These are phyloP conservation scores for Haplographium delicatum DNA, from an alignment of 495 filamentous ascomycete genomes.

Conservation along the genomic window DNA sequence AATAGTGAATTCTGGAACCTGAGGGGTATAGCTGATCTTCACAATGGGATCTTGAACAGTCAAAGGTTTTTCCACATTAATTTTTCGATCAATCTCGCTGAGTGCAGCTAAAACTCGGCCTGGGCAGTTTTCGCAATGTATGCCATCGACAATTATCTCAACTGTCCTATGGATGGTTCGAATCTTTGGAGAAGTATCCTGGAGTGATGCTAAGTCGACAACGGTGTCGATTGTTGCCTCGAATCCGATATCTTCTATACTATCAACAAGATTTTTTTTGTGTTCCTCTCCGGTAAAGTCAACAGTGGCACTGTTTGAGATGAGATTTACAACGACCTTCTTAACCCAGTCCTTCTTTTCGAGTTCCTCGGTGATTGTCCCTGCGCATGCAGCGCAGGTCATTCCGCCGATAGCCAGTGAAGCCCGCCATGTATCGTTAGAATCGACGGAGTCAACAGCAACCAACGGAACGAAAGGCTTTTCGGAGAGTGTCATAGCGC, in stretches of 20 bases:
- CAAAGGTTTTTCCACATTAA: slow-evolving; percentile 39
- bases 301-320: slow-evolving; percentile 66
- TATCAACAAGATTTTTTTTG: slow-evolving; percentile 53
- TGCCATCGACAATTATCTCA: slow-evolving; percentile 67
- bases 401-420: slow-evolving; percentile 74
- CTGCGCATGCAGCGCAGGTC: slow-evolving; percentile 76
- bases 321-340: slow-evolving; percentile 60
- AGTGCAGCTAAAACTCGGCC: slow-evolving; percentile 46
- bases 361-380: slow-evolving; percentile 57
- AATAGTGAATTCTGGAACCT: slow-evolving; percentile 66
- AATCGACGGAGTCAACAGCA: slow-evolving; percentile 15
- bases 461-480: slow-evolving; percentile 2
- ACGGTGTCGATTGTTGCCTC: slow-evolving; percentile 59
- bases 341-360: slow-evolving; percentile 58
- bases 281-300: slow-evolving; percentile 52
- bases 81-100: slow-evolving; percentile 20
- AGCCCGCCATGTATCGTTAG: slow-evolving; percentile 38
- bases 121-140: slow-evolving; percentile 86
- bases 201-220: neutral
- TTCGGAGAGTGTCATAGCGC: neutral
- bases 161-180: slow-evolving; percentile 48
- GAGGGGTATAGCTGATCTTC: slow-evolving; percentile 64
- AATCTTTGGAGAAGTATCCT: slow-evolving; percentile 13
- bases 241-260: slow-evolving; percentile 78
- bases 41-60: slow-evolving; percentile 59